Conservation (phyloP, 2,329 filamentous ascomycete species). For the Fusarium setosum region DNA sequence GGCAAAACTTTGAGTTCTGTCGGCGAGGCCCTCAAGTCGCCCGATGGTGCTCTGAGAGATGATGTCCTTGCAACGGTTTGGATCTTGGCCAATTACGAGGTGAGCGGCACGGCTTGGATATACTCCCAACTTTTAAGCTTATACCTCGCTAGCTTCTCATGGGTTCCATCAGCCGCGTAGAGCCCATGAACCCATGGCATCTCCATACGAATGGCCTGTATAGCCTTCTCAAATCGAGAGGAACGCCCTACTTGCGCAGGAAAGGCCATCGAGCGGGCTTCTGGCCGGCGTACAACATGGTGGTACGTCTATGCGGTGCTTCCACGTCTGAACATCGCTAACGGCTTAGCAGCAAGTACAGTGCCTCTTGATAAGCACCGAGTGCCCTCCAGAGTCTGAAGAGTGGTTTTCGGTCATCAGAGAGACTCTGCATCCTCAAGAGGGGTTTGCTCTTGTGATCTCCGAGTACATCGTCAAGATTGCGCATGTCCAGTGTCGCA, state of each 20-base stretch:
- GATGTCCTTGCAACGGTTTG: constrained; percentile 54
- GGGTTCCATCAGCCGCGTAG: constrained; percentile 47
- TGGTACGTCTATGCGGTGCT: constrained; percentile 43
- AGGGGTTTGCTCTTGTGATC: constrained; percentile 44
- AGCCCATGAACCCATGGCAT: constrained; percentile 49
- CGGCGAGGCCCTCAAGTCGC: constrained; percentile 49
- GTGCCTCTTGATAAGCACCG: constrained; percentile 45
- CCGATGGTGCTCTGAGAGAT: constrained; percentile 44
- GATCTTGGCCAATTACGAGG: constrained; percentile 55
- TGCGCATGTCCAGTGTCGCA: constrained; percentile 42
- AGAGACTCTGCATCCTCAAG: constrained; percentile 36
- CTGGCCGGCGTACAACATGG: constrained; percentile 53
- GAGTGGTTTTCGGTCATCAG: constrained; percentile 50
- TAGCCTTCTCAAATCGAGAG: constrained; percentile 51
- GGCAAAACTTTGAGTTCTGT: constrained; percentile 53
- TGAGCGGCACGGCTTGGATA: constrained; percentile 13
- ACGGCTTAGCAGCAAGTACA: constrained; percentile 50
- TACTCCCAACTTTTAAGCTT: too few relatives aligned
- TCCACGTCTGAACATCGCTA: neutral
- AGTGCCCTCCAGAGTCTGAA: constrained; percentile 50
- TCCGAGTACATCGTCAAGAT: constrained; percentile 43
- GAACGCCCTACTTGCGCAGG: constrained; percentile 39
- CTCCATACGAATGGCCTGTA: constrained; percentile 51
- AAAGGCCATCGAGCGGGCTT: constrained; percentile 46
- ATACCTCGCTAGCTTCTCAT: constrained; percentile 41